These are phyloP conservation scores for Solanum tarapatanum DNA, from an alignment of 257 asterid genomes.

Conservation along the genomic window DNA sequence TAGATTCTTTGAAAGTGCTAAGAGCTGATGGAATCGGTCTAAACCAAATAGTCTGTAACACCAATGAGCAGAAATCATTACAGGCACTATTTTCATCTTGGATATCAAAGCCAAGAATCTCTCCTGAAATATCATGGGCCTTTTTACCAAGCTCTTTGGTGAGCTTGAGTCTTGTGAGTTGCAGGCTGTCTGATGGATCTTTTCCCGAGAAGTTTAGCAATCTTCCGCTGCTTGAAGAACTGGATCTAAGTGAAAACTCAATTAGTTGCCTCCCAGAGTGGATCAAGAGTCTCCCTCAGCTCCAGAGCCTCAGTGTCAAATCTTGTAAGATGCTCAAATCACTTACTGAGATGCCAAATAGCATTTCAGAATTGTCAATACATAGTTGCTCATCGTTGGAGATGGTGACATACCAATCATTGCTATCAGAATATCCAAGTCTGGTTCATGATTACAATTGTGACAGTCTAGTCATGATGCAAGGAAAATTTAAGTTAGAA, in stretches of 20 bases:
- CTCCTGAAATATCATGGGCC: background rate
- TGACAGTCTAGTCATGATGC: background rate
- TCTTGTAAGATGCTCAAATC: conserved; percentile 2
- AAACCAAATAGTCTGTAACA: background rate
- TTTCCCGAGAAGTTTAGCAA: background rate
- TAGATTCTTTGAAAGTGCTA: conserved; percentile 2
- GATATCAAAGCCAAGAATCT: background rate
- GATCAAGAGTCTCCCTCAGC: conserved; percentile 6
- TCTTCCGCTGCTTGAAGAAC: background rate
- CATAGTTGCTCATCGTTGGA: conserved; percentile 2
- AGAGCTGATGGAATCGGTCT: conserved; percentile 1
- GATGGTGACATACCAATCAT: background rate
- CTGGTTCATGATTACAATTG: background rate
- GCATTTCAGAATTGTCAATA: background rate
- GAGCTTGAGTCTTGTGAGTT: conserved; percentile 3
- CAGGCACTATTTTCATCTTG: background rate
- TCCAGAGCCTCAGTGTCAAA: background rate
- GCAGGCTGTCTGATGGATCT: conserved; percentile 7
- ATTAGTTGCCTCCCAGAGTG: conserved; percentile 6
- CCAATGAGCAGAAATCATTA: background rate
- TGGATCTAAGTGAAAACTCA: conserved; percentile 9
- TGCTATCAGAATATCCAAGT: background rate
- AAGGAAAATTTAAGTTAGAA: background rate
- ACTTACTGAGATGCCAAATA: background rate
- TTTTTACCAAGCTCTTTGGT: conserved; percentile 1